Evolutionary conservation across 768 basidiomycete genomes (phyloP).

Genomic region (Phaeotremella skinneri): DNA sequence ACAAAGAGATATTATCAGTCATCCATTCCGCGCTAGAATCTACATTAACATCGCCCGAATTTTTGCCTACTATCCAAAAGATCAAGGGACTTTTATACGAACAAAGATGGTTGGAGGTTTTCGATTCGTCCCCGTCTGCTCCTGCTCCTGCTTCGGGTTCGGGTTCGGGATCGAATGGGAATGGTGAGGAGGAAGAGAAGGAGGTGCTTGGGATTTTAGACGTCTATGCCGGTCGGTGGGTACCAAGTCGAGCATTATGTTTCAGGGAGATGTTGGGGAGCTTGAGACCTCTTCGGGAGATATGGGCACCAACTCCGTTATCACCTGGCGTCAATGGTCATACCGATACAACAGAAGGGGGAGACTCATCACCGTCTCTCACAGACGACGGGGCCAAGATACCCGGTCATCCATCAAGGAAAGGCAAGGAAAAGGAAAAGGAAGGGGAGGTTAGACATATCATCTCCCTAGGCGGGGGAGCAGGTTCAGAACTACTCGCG

Average conservation of each 20-base stretch:
- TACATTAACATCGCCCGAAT: conserved; percentile 30
- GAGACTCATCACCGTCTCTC: too few relatives aligned
- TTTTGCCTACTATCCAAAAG: conserved; percentile 36
- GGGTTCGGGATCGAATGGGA: too few relatives aligned
- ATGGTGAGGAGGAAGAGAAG: too few relatives aligned
- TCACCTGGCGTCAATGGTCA: too few relatives aligned
- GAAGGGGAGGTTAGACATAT: conserved; percentile 18
- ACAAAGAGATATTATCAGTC: conserved; percentile 36
- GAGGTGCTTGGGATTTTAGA: conserved; percentile 28
- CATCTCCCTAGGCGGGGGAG: conserved; percentile 49
- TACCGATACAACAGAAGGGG: too few relatives aligned
- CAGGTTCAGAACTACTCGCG: conserved; percentile 47
- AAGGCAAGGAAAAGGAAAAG: conserved; percentile 19
- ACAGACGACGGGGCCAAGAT: too few relatives aligned
- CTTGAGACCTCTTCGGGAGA: conserved; percentile 3
- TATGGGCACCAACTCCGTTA: not conserved
- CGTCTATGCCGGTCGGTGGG: conserved; percentile 50
- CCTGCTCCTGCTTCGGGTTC: too few relatives aligned
- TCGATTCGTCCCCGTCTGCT: conserved; percentile 11
- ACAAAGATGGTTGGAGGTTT: conserved; percentile 49
- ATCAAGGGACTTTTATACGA: conserved; percentile 48
- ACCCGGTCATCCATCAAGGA: not conserved
- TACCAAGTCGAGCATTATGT: conserved; percentile 46
- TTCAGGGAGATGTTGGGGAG: conserved; percentile 45
- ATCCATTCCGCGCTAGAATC: conserved; percentile 25